Evolutionary conservation across 106 monocot species (phyloP).

Genomic region (Platanthera zijinensis): DNA sequence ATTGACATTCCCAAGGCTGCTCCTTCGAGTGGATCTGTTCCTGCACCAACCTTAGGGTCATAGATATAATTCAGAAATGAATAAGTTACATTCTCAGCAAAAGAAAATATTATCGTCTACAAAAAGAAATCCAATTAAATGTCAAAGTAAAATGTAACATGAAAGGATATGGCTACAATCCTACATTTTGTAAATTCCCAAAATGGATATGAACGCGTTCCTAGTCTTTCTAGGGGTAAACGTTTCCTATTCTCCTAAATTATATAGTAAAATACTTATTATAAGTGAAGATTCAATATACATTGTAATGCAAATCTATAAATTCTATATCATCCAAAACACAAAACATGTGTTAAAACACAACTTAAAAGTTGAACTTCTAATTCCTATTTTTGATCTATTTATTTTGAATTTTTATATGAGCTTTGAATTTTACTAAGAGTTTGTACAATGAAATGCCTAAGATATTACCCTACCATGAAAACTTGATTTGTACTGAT

Average conservation of each 20-base stretch:
- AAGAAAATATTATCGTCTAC: neutral
- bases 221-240: neutral
- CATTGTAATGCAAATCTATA: too few relatives aligned
- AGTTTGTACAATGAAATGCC: too few relatives aligned
- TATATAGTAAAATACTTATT: neutral
- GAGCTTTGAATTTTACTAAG: too few relatives aligned
- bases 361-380: too few relatives aligned
- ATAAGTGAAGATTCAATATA: neutral
- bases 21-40: slow-evolving; percentile 94
- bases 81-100: neutral
- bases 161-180: neutral
- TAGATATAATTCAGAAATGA: neutral
- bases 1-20: slow-evolving; percentile 86
- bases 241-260: neutral
- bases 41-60: slow-evolving; percentile 75
- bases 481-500: too few relatives aligned
- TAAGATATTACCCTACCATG: too few relatives aligned
- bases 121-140: neutral
- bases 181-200: neutral
- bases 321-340: too few relatives aligned
- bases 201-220: neutral
- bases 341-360: too few relatives aligned
- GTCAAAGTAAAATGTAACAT: neutral
- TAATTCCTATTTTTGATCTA: too few relatives aligned
- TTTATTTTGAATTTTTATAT: too few relatives aligned